A percentile compares a stretch with the other conserved stretches of the same genome.
These are phyloP conservation scores for Tirmania nivea DNA, from an alignment of 495 filamentous ascomycete genomes.

Conservation along the genomic window DNA sequence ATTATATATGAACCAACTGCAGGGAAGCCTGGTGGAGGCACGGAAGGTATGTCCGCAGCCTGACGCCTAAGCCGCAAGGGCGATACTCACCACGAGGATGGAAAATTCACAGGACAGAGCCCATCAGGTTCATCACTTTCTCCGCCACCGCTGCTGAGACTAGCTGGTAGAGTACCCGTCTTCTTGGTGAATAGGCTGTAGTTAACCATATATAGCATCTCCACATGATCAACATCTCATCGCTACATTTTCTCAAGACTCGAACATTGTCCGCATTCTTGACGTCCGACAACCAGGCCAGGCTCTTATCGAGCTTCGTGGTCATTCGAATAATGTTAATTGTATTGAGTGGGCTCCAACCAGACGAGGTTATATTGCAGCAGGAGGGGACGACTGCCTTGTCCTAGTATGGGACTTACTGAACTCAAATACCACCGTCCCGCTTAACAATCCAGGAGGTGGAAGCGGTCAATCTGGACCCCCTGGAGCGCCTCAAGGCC, in stretches of 20 bases:
- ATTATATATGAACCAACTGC: conserved; percentile 93
- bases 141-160: conserved; percentile 63
- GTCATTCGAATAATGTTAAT: conserved; percentile 70
- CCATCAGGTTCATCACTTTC: conserved; percentile 20
- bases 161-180: conserved; percentile 35
- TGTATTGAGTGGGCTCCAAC: conserved; percentile 89
- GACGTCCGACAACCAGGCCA: conserved; percentile 94
- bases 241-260: conserved; percentile 88
- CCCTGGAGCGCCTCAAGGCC: conserved; percentile 26
- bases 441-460: conserved; percentile 16
- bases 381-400: conserved; percentile 74
- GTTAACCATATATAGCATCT: conserved; percentile 34
- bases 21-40: conserved; percentile 7
- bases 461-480: conserved; percentile 30
- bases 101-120: background rate
- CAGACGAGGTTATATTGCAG: conserved; percentile 69
- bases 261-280: conserved; percentile 77
- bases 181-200: background rate
- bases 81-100: background rate
- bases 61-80: background rate
- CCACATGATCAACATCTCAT: conserved; percentile 90
- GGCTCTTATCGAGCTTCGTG: conserved; percentile 78
- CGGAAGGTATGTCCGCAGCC: conserved; percentile 32
- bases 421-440: conserved; percentile 21
- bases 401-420: conserved; percentile 89